phyloP scores from a whole-genome alignment of 768 basidiomycete species.

The Ramaria sp. region DNA sequence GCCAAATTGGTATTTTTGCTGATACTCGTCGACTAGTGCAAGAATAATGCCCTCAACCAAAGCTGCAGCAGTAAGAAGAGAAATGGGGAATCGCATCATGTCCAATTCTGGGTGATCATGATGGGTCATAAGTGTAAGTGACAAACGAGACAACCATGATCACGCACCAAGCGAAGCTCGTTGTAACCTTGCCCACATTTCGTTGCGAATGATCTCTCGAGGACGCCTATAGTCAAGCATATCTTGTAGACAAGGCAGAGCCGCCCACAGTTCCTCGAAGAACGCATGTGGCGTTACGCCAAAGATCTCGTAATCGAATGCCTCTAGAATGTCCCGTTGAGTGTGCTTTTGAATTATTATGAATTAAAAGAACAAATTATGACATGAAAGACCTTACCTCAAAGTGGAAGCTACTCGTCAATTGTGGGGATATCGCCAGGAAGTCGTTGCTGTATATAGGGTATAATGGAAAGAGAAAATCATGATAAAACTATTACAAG shows the following conservation, averaged over 20 bases:
- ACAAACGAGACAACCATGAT: background rate
- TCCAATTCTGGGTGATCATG: constrained; percentile 35
- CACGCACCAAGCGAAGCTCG: constrained; percentile 31
- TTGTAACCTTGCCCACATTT: constrained; percentile 43
- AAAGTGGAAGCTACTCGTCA: constrained; percentile 34
- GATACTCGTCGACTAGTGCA: constrained; percentile 27
- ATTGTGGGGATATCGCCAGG: constrained; percentile 37
- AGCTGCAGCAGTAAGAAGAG: constrained; percentile 42
- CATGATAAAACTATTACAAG: constrained; percentile 46
- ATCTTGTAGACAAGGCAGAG: constrained; percentile 39
- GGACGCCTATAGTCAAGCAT: constrained; percentile 27
- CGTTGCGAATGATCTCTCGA: constrained; percentile 35
- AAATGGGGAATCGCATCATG: constrained; percentile 40
- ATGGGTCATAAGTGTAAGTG: background rate
- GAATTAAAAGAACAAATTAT: background rate
- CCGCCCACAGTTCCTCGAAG: constrained; percentile 48
- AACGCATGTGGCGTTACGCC: constrained; percentile 38
- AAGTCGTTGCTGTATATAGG: constrained; percentile 45
- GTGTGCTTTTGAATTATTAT: constrained; percentile 29
- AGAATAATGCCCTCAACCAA: constrained; percentile 35
- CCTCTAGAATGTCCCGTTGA: constrained; percentile 44
- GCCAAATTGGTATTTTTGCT: background rate
- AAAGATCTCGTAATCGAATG: constrained; percentile 39
- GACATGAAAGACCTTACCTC: constrained; percentile 31
- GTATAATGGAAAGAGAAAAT: constrained; percentile 44